Evolutionary conservation across 202 grass and related monocot species (phyloP).

Genomic region (Bolboschoenoplectus hybrid): DNA sequence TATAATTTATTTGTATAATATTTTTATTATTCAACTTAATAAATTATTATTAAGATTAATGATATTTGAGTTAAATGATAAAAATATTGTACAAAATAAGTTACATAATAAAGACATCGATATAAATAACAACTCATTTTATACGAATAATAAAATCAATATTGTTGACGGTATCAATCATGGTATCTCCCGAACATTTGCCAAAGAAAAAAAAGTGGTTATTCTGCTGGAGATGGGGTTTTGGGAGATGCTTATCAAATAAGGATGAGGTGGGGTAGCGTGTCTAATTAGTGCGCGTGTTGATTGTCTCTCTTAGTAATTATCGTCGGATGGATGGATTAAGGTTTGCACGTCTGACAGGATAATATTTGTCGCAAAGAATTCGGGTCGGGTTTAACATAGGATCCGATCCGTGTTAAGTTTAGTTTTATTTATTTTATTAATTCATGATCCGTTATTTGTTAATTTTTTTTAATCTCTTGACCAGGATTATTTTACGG

Average conservation of each 20-base stretch:
- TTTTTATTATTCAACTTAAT: too few relatives aligned
- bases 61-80: too few relatives aligned
- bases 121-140: too few relatives aligned
- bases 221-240: background rate
- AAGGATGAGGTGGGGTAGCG: background rate
- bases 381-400: background rate
- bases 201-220: background rate
- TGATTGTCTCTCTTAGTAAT: background rate
- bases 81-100: too few relatives aligned
- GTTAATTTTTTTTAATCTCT: background rate
- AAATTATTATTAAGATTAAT: too few relatives aligned
- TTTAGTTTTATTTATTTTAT: background rate
- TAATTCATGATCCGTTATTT: background rate
- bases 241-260: conserved; percentile 3
- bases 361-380: background rate
- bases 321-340: background rate
- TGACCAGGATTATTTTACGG: background rate
- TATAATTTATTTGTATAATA: too few relatives aligned
- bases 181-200: too few relatives aligned
- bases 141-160: too few relatives aligned
- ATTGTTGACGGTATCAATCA: too few relatives aligned
- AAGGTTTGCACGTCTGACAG: conserved; percentile 20
- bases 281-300: conserved; percentile 12
- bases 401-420: background rate
- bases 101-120: too few relatives aligned